Base-by-base conservation (phyloP, 768 basidiomycete genomes). In the Amanita inopinata region DNA sequence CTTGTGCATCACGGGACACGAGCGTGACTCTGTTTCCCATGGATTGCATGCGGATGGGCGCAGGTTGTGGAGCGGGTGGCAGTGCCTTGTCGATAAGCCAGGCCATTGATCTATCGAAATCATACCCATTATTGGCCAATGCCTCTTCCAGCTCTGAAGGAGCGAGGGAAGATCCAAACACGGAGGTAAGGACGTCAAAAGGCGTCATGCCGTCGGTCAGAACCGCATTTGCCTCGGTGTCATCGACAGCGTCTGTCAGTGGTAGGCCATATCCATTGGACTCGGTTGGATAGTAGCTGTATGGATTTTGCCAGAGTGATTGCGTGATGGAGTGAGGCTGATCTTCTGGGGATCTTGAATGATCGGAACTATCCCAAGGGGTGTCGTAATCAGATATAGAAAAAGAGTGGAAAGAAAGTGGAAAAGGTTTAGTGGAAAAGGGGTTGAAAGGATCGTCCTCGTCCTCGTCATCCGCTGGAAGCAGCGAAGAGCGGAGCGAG, bases 181-280 rank as follows among this genome's bases (percentile, higher is more conserved):
- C 88, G 32, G 88, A 91, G 56, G 76, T 79, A 14, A 99, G 80
- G 32, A 97, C 91, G 53, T 99, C 96, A 53, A 99, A 84, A 1
- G 96, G 96, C 1, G 94, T 94, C 90, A 99, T 94, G 33, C 91
- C 91, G 56, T 88, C 85, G 0, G 83, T 85, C 38, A 89, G 72
- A 61, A 76, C 67, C 24, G 75, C 73, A 25, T 70, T 63, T 9
- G 70, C 69, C 27, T 81, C 75, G 43, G 40, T 42, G 38, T 59
- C 51, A 33, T 51, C 56, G 37, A 48, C 34, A 40, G 60, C 53
- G 4, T 58, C 48, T 3, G 53, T 53, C 11, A 53, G 45, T 1
- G 55, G 51, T 22, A 23, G 30, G 8, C 28, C 35, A 30, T 59
- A 48, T 18, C 51, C 51, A 45, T 55, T 47, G 2, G 51, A 46